Percentiles rank a stretch among this genome's conserved stretches.
These are phyloP conservation scores for Plasmodium falciparum DNA, from an alignment of 169 alveolate genomes.

Conservation along the genomic window DNA sequence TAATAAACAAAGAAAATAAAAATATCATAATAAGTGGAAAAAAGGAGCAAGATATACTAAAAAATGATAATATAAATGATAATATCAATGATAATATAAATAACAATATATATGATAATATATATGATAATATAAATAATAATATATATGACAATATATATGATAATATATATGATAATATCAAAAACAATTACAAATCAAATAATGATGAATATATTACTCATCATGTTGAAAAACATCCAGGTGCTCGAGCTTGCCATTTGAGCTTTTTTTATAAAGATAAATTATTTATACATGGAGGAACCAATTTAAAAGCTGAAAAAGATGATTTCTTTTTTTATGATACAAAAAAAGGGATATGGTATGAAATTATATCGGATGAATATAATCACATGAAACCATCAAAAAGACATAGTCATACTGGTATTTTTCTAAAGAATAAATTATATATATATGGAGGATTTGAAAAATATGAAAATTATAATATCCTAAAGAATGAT, in stretches of 20 bases:
- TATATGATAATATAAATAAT: background rate
- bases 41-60: background rate
- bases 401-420: slow-evolving; percentile 40
- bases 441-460: slow-evolving; percentile 51
- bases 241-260: slow-evolving; percentile 45
- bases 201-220: background rate
- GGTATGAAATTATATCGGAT: slow-evolving; percentile 25
- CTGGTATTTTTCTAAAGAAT: slow-evolving; percentile 20
- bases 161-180: background rate
- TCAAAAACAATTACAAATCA: background rate
- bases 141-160: background rate
- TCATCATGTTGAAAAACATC: slow-evolving; percentile 8
- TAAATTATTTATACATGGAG: slow-evolving; percentile 50
- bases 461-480: slow-evolving; percentile 11
- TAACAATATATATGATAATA: background rate
- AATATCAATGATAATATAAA: background rate
- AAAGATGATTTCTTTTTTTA: slow-evolving; percentile 38
- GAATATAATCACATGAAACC: slow-evolving; percentile 7
- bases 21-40: too few species aligned
- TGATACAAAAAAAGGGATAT: slow-evolving; percentile 21
- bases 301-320: slow-evolving; percentile 36
- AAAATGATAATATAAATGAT: background rate
- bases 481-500: slow-evolving; percentile 12
- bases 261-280: slow-evolving; percentile 17
- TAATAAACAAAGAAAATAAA: background rate